phyloP scores from a whole-genome alignment of 2,329 filamentous ascomycete species.

The Xylariales sp. region DNA sequence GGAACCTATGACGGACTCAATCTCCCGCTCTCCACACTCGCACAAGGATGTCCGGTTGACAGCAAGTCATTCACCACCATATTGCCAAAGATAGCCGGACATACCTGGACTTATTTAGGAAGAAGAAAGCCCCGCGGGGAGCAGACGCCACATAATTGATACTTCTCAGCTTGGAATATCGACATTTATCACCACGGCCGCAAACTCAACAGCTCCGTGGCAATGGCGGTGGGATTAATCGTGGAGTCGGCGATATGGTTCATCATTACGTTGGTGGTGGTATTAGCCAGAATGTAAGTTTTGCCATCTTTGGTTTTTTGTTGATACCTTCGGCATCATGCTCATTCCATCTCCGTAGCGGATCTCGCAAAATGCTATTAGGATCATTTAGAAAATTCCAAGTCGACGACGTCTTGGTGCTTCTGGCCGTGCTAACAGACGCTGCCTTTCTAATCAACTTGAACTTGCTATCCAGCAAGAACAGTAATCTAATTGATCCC shows the following conservation, averaged over 20 bases:
- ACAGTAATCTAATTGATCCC: slow-evolving; percentile 69
- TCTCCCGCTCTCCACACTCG: neutral
- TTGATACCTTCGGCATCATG: neutral
- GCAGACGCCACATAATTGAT: neutral
- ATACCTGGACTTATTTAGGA: slow-evolving; percentile 2
- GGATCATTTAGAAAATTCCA: slow-evolving; percentile 63
- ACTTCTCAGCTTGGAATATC: slow-evolving; percentile 1
- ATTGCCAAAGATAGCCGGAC: neutral
- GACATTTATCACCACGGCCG: neutral
- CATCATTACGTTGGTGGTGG: slow-evolving; percentile 54
- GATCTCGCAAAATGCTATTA: slow-evolving; percentile 54
- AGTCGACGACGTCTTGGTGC: slow-evolving; percentile 66
- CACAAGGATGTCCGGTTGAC: neutral
- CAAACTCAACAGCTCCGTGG: slow-evolving; percentile 43
- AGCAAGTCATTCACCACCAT: slow-evolving; percentile 5
- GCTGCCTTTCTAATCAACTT: slow-evolving; percentile 66
- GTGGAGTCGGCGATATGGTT: slow-evolving; percentile 50
- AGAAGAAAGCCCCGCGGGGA: neutral
- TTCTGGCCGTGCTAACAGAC: slow-evolving; percentile 62
- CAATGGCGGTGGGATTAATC: slow-evolving; percentile 53
- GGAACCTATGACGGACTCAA: slow-evolving; percentile 3
- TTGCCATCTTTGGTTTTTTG: slow-evolving; percentile 9
- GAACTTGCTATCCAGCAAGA: slow-evolving; percentile 66
- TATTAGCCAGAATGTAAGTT: slow-evolving; percentile 56
- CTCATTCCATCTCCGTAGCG: slow-evolving; percentile 41